phyloP scores from a whole-genome alignment of 2,329 filamentous ascomycete genomes.

The Aureobasidium uvarum region DNA sequence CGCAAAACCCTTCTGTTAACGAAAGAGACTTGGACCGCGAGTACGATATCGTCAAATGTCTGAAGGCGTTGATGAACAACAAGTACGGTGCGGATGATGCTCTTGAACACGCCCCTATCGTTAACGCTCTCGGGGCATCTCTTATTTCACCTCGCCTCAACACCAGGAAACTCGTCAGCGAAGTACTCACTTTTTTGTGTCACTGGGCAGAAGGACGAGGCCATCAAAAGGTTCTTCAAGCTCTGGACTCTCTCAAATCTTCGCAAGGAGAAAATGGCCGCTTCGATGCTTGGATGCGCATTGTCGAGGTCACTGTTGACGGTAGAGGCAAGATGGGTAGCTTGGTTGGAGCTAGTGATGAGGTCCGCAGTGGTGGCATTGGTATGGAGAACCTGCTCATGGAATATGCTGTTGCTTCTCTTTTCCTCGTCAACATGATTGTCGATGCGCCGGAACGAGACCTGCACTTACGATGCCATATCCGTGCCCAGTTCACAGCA shows the following conservation, averaged over 20 bases:
- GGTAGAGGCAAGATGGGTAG: conserved; percentile 99
- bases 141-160: conserved; percentile 85
- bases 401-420: conserved; percentile 95
- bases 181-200: conserved; percentile 93
- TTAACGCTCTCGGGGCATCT: conserved; percentile 81
- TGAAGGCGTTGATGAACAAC: conserved; percentile 99
- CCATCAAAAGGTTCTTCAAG: conserved; percentile 89
- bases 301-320: conserved; percentile 95
- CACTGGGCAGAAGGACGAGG: conserved; percentile 89
- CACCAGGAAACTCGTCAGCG: conserved; percentile 90
- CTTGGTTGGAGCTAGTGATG: conserved; percentile 92
- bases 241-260: conserved; percentile 85
- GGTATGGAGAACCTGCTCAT: conserved; percentile 98
- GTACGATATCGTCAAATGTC: conserved; percentile 96
- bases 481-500: conserved; percentile 91
- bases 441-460: conserved; percentile 88
- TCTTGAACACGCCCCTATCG: conserved; percentile 81
- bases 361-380: conserved; percentile 91
- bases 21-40: conserved; percentile 86
- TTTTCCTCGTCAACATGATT: conserved; percentile 95
- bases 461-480: conserved; percentile 86
- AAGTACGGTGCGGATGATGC: conserved; percentile 98
- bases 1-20: conserved; percentile 58
- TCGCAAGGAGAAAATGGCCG: conserved; percentile 88
- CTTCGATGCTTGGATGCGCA: conserved; percentile 98